Conservation (phyloP, 257 asterid species). For the Eustoma russellianum region DNA sequence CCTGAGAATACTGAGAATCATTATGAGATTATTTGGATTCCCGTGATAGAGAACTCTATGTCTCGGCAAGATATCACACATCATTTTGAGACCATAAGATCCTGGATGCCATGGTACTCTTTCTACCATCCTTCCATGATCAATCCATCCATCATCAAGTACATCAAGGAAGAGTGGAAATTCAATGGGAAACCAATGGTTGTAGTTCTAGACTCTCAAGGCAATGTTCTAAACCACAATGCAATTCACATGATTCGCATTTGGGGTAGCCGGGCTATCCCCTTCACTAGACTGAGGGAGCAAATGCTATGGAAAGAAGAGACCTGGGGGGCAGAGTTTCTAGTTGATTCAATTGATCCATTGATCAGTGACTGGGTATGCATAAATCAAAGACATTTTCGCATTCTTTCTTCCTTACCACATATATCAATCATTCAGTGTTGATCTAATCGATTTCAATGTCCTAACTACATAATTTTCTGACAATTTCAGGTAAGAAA, state of each 20-base stretch:
- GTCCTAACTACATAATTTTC: too few species aligned
- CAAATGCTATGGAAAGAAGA: conserved; percentile 10
- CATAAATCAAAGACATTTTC: neutral
- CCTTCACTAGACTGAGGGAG: conserved; percentile 10
- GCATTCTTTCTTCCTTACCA: too few species aligned
- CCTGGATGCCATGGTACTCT: conserved; percentile 13
- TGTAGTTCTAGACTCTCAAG: conserved; percentile 14
- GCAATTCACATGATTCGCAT: conserved; percentile 14
- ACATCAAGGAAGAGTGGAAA: conserved; percentile 9
- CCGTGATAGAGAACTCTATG: conserved; percentile 2
- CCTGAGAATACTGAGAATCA: conserved; percentile 1
- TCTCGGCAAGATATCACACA: conserved; percentile 2
- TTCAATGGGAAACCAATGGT: conserved; percentile 11
- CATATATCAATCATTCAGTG: neutral
- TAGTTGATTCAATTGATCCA: conserved; percentile 7
- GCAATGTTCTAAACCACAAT: conserved; percentile 9
- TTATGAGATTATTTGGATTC: conserved; percentile 16
- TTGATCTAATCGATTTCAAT: too few species aligned
- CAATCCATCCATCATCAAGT: conserved; percentile 4
- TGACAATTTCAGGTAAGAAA: conserved; percentile 4
- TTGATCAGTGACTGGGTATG: conserved; percentile 7
- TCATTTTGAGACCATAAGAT: conserved; percentile 1
- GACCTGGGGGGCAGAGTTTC: conserved; percentile 1
- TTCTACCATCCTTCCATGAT: conserved; percentile 7
- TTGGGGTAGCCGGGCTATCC: conserved; percentile 16